Evolutionary conservation across 1,284 basidiomycete species (phyloP).

Genomic region (Heterobasidion occidentale): DNA sequence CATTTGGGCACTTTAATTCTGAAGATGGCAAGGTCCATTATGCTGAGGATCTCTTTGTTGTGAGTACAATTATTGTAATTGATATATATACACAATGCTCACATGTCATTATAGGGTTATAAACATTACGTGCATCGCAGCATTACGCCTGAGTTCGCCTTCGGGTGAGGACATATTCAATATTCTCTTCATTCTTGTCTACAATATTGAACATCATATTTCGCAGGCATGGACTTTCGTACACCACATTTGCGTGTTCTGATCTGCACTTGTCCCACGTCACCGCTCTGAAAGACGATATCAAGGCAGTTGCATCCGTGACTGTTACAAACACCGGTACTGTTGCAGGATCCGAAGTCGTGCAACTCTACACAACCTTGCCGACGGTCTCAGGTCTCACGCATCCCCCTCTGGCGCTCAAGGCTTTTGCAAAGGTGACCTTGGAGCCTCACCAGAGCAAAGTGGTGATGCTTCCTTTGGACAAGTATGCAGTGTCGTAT

Average conservation of each 20-base stretch:
- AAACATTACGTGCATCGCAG: conserved; percentile 56
- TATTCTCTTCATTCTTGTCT: not conserved
- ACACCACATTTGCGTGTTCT: conserved; percentile 58
- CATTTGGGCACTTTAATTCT: conserved; percentile 49
- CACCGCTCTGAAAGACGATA: conserved; percentile 20
- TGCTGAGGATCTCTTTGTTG: conserved; percentile 52
- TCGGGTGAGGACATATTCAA: conserved; percentile 37
- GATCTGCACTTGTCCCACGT: conserved; percentile 29
- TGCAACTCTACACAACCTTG: conserved; percentile 63
- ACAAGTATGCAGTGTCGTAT: conserved; percentile 53
- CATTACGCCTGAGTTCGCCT: conserved; percentile 57
- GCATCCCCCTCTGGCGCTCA: conserved; percentile 50
- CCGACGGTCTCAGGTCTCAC: conserved; percentile 37
- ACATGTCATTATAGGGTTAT: conserved; percentile 37
- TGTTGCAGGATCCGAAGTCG: conserved; percentile 52
- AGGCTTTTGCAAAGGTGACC: conserved; percentile 51
- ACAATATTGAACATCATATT: conserved; percentile 6
- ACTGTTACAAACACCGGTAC: conserved; percentile 51
- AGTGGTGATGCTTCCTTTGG: conserved; percentile 36
- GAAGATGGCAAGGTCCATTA: conserved; percentile 43
- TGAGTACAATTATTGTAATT: not conserved
- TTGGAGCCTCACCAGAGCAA: conserved; percentile 35
- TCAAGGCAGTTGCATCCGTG: conserved; percentile 30
- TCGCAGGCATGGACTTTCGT: conserved; percentile 58
- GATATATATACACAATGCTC: too few relatives aligned